Percentiles rank a stretch among this genome's conserved stretches.
Evolutionary conservation across 768 basidiomycete species (phyloP).

Genomic region (Mycena belliarum): DNA sequence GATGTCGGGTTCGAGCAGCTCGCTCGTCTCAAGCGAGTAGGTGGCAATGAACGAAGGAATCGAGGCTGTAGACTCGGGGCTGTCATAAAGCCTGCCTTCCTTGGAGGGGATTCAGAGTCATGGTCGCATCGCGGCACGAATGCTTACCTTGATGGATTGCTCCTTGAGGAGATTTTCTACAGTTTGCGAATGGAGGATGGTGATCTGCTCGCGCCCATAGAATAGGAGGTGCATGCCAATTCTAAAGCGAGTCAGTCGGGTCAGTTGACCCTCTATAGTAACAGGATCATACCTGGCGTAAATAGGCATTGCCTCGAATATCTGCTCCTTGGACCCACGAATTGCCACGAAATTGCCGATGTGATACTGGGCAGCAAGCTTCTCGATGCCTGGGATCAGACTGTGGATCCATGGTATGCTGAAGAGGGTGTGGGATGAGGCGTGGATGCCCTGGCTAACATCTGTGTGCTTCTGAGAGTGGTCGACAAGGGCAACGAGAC

Average conservation of each 20-base stretch:
- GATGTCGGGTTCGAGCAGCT: conserved; percentile 66
- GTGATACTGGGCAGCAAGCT: conserved; percentile 51
- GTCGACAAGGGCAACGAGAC: conserved; percentile 24
- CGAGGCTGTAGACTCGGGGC: conserved; percentile 48
- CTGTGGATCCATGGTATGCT: conserved; percentile 42
- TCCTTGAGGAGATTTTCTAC: conserved; percentile 54
- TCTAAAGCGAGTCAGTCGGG: conserved; percentile 13
- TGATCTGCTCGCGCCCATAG: conserved; percentile 52
- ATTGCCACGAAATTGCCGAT: conserved; percentile 60
- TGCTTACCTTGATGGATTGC: conserved; percentile 52
- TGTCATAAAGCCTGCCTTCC: conserved; percentile 61
- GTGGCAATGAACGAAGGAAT: conserved; percentile 59
- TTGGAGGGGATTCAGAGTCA: conserved; percentile 10
- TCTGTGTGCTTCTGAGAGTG: conserved; percentile 39
- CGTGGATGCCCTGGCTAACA: conserved; percentile 35
- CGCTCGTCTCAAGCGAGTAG: conserved; percentile 54
- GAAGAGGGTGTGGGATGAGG: conserved; percentile 29
- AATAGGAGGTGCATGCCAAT: conserved; percentile 81
- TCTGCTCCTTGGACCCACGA: conserved; percentile 47
- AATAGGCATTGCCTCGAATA: conserved; percentile 77
- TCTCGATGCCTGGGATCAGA: conserved; percentile 52
- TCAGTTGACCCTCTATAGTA: neutral
- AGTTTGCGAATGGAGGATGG: conserved; percentile 45
- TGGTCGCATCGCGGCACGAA: neutral
- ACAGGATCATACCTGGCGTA: conserved; percentile 46